Percentiles rank a stretch among this genome's conserved stretches.
Evolutionary conservation across 2,329 filamentous ascomycete species (phyloP).

Genomic region (Seiridium cupressi): DNA sequence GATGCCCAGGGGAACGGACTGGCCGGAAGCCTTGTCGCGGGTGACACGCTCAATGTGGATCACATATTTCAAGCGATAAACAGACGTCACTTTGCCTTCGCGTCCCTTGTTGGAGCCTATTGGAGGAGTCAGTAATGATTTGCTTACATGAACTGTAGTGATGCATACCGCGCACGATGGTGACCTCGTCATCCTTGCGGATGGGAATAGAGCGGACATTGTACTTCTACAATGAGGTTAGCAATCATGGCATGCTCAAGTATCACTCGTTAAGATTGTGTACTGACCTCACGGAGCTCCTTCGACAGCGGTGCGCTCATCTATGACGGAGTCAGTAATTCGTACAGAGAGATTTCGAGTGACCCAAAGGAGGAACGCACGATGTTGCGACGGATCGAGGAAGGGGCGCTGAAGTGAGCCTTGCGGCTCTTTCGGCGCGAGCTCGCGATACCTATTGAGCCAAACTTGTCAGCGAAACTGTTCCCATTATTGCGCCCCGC

Average conservation of each 20-base stretch:
- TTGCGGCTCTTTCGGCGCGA: conserved; percentile 99
- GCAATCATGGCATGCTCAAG: background rate
- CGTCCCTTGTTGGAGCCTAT: conserved; percentile 79
- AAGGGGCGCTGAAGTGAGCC: conserved; percentile 95
- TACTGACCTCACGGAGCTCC: conserved; percentile 95
- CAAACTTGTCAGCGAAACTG: background rate
- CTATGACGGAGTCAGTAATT: conserved; percentile 49
- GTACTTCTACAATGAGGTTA: background rate
- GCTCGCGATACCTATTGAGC: conserved; percentile 27
- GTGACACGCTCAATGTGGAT: conserved; percentile 96
- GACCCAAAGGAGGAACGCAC: no score
- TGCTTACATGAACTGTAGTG: conserved; percentile 5
- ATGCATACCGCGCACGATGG: conserved; percentile 72
- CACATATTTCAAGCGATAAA: conserved; percentile 98
- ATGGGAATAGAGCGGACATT: conserved; percentile 94
- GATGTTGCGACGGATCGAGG: conserved; percentile 89
- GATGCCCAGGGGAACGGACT: conserved; percentile 91
- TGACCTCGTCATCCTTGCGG: conserved; percentile 96
- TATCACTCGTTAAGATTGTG: conserved; percentile 62
- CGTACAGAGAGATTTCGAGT: no score
- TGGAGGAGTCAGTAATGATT: background rate
- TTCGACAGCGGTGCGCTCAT: conserved; percentile 96
- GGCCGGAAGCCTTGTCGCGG: conserved; percentile 96
- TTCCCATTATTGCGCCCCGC: background rate
- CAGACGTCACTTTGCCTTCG: conserved; percentile 96